Percentiles rank a stretch among this genome's conserved stretches.
Evolutionary conservation across 1,284 basidiomycete genomes (phyloP).

Genomic region (Ceraceosorus guamensis): DNA sequence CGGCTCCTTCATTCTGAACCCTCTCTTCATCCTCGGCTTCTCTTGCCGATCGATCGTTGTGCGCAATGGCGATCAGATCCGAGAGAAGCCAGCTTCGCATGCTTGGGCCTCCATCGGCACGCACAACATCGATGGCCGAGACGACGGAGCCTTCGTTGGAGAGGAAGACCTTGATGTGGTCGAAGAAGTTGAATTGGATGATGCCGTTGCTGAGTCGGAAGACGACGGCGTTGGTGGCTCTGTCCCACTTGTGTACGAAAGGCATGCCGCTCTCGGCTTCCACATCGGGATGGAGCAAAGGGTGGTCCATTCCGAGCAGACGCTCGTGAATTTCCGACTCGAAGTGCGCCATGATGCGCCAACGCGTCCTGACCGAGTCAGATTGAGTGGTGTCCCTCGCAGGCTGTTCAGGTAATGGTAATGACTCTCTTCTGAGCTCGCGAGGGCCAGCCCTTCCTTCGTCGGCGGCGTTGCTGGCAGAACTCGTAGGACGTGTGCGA

Average conservation of each 20-base stretch:
- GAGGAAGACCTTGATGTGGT: constrained; percentile 89
- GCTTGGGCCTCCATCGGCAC: constrained; percentile 67
- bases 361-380: no score
- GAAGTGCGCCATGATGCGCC: constrained; percentile 33
- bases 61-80: constrained; percentile 62
- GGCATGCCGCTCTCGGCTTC: constrained; percentile 72
- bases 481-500: not conserved
- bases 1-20: not conserved
- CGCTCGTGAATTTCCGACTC: constrained; percentile 45
- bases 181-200: constrained; percentile 97
- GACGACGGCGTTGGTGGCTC: constrained; percentile 93
- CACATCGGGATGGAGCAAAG: constrained; percentile 80
- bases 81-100: constrained; percentile 68
- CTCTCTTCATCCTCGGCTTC: constrained; percentile 15
- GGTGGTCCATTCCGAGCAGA: constrained; percentile 54
- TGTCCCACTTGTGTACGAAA: constrained; percentile 88
- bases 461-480: no score
- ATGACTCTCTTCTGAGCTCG: not conserved
- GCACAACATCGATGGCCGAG: constrained; percentile 61
- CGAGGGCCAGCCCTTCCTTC: no score
- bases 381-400: not conserved
- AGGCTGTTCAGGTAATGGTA: not conserved
- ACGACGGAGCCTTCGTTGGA: constrained; percentile 70
- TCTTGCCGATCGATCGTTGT: constrained; percentile 42
- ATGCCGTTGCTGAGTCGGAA: constrained; percentile 92